Conservation (phyloP, 2,329 filamentous ascomycete species). For the Raffaelea arxii region DNA sequence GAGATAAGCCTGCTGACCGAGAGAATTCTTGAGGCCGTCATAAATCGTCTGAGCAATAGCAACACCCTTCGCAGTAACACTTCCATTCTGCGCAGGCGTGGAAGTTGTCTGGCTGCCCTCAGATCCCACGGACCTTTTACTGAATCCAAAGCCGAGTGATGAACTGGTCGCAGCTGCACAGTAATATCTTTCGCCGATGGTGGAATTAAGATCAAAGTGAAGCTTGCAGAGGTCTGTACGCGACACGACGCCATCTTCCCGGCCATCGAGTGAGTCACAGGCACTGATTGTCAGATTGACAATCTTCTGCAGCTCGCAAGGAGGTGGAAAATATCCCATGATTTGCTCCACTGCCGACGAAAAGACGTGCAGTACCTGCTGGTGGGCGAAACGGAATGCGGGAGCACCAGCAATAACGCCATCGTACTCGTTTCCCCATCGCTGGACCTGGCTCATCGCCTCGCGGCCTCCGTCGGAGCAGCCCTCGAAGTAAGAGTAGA, state of each 20-base stretch:
- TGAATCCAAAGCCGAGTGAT: constrained; percentile 22
- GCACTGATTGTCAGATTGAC: constrained; percentile 10
- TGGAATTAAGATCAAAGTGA: constrained; percentile 31
- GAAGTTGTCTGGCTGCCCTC: neutral
- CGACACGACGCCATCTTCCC: constrained; percentile 14
- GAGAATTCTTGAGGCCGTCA: constrained; percentile 25
- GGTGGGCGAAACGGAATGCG: constrained; percentile 33
- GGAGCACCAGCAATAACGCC: constrained; percentile 36
- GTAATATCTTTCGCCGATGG: constrained; percentile 32
- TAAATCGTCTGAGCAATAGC: constrained; percentile 22
- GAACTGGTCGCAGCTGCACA: constrained; percentile 19
- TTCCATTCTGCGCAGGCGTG: constrained; percentile 9
- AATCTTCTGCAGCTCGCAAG: constrained; percentile 19
- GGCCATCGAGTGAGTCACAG: constrained; percentile 15
- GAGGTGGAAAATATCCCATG: constrained; percentile 26
- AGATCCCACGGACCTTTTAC: neutral
- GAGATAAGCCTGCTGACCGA: constrained; percentile 25
- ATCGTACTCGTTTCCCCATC: constrained; percentile 30
- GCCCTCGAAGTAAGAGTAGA: constrained; percentile 43
- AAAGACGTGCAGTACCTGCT: constrained; percentile 33
- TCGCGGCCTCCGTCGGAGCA: constrained; percentile 39
- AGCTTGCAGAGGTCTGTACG: constrained; percentile 28
- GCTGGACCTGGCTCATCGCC: constrained; percentile 35
- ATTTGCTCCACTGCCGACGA: constrained; percentile 26
- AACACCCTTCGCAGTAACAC: constrained; percentile 12